phyloP scores from a whole-genome alignment of 495 filamentous ascomycete genomes.

The Lepidopterella palustris region DNA sequence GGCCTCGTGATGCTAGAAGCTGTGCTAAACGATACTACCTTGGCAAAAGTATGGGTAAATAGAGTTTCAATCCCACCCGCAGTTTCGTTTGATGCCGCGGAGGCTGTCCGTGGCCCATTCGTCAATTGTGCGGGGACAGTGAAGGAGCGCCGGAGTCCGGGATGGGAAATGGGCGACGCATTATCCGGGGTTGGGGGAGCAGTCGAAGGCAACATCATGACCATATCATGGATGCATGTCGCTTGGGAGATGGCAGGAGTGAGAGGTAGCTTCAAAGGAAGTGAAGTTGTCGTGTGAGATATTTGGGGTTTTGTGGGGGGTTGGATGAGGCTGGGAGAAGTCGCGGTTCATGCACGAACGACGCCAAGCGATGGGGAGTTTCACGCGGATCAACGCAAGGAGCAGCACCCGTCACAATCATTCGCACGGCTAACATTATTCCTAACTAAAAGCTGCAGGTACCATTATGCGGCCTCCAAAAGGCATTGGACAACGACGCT shows the following conservation, averaged over 20 bases:
- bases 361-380: neutral
- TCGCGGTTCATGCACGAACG: neutral
- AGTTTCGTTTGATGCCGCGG: slow-evolving; percentile 6
- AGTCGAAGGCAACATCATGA: slow-evolving; percentile 23
- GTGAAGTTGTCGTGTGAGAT: neutral
- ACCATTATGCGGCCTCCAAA: neutral
- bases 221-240: slow-evolving; percentile 5
- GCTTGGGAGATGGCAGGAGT: neutral
- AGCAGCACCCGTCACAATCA: neutral
- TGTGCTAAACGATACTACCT: slow-evolving; percentile 42
- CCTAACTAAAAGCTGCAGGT: neutral
- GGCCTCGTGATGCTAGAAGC: slow-evolving; percentile 10
- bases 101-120: slow-evolving; percentile 3
- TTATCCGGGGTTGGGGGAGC: slow-evolving; percentile 12
- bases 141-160: slow-evolving; percentile 32
- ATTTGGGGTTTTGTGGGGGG: neutral
- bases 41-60: slow-evolving; percentile 43
- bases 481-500: too few species aligned
- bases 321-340: neutral
- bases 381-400: neutral
- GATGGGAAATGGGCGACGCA: slow-evolving; percentile 3
- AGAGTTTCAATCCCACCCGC: slow-evolving; percentile 57
- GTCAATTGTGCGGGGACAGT: slow-evolving; percentile 51
- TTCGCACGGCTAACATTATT: neutral
- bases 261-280: neutral